Evolutionary conservation across 306 rosid species (phyloP), one percentile per base, ranked within the genome.

Genomic region (Alnus rubra): DNA sequence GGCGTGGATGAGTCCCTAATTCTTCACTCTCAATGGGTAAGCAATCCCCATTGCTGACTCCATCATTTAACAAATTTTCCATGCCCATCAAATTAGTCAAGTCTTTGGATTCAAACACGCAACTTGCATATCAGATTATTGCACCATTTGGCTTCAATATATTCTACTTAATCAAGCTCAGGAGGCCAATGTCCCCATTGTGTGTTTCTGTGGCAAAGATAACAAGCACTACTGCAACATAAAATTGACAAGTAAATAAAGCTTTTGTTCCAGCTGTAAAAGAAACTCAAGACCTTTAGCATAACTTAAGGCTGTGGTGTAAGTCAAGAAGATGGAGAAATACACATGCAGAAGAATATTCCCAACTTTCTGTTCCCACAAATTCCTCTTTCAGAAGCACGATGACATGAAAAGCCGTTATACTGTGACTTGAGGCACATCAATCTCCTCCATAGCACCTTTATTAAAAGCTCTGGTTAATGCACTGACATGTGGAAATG

Each of bases 1-100:
- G 69, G 51, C 87, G 82, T 73, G 93, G 76, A 2, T 78, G 87
- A 80, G 88, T 74, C 49, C 87, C 96, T 15, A 80, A 76, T 82
- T 87, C 86, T 72, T 76, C 90, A 42, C 58, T 73, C 82, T 76
- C 90, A 42, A 71, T 79, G 79, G 83, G 81, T 9, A 80, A 81
- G 83, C 77, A 80, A 77, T 79, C 79, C 58, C 80, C 89, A 31
- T 76, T 73, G 55, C 74, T 74, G 42, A 72, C 83, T 74, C 85
- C 79, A 75, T 74, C 82, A 79, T 81, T 89, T 50, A 77, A 35
- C 42, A 70, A 82, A 64, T 79, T 79, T 86, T 86, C 96, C 80
- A 65, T 81, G 4, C 80, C 90, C 91, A 88, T 90, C 49, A 54
- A 74, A 78, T 51, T 74, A 49, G 69, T 71, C 4, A 19, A 28